Evolutionary conservation across 2,329 filamentous ascomycete genomes (phyloP).

Genomic region (Alternaria consortialis): DNA sequence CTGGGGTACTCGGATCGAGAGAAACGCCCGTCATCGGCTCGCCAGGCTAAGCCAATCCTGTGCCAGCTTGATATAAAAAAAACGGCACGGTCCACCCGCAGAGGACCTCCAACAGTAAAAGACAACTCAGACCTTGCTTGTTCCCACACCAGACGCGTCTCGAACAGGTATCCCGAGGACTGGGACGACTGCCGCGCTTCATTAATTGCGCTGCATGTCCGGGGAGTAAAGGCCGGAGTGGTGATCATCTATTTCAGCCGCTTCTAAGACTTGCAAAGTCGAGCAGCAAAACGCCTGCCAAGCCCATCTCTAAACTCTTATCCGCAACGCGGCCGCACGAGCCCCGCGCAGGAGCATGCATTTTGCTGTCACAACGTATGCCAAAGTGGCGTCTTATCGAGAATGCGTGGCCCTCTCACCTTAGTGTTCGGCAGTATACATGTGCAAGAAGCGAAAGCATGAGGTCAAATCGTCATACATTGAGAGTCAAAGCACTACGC

Average conservation of each 20-base stretch:
- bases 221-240: not conserved
- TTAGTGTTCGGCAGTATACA: conserved; percentile 4
- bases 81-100: conserved; percentile 13
- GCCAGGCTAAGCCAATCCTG: conserved; percentile 18
- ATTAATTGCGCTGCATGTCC: not conserved
- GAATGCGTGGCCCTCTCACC: conserved; percentile 11
- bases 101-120: conserved; percentile 2
- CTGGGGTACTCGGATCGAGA: conserved; percentile 31
- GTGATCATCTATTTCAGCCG: not conserved
- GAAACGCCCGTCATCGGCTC: conserved; percentile 26
- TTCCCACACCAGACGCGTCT: conserved; percentile 9
- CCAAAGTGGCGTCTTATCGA: not conserved
- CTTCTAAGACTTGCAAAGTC: not conserved
- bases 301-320: not conserved
- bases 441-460: conserved; percentile 16
- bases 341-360: conserved; percentile 4
- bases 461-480: conserved; percentile 43
- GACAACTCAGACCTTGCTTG: conserved; percentile 16
- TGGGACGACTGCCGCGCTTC: conserved; percentile 3
- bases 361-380: too few relatives aligned
- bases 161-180: conserved; percentile 10
- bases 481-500: conserved; percentile 15
- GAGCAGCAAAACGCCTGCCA: not conserved
- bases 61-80: conserved; percentile 14
- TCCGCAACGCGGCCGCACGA: conserved; percentile 3